Percentiles rank a stretch among this genome's conserved stretches.
Conservation (phyloP, 2,329 filamentous ascomycete species). For the Fusarium transvaalense region DNA sequence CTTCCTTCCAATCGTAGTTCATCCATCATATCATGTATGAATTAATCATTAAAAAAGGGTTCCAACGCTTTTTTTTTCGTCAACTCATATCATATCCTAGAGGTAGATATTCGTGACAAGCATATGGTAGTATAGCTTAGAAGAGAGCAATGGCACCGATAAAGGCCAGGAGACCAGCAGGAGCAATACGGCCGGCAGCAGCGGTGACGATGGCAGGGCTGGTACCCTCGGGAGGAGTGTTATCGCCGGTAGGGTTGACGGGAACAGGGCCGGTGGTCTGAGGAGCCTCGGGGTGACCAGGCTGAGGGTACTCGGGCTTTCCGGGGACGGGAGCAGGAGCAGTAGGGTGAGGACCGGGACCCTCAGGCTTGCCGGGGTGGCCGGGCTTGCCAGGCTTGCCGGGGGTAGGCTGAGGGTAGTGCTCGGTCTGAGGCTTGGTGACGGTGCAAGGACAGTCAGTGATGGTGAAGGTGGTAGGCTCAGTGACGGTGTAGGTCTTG, state of each 20-base stretch:
- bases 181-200: constrained; percentile 60
- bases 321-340: constrained; percentile 20
- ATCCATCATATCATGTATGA: constrained; percentile 12
- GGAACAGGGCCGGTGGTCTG: constrained; percentile 40
- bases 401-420: constrained; percentile 41
- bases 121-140: constrained; percentile 55
- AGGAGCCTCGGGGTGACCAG: constrained; percentile 2
- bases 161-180: constrained; percentile 62
- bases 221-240: constrained; percentile 57
- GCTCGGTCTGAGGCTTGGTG: constrained; percentile 44
- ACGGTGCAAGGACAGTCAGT: constrained; percentile 37
- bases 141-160: constrained; percentile 70
- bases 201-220: constrained; percentile 67
- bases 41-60: constrained; percentile 34
- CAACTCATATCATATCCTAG: constrained; percentile 6
- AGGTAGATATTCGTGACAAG: constrained; percentile 17
- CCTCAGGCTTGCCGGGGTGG: constrained; percentile 8
- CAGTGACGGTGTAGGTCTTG: constrained; percentile 38
- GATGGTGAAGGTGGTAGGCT: constrained; percentile 31
- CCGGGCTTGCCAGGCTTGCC: constrained; percentile 16
- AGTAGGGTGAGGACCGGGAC: constrained; percentile 11
- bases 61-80: constrained; percentile 19
- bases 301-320: constrained; percentile 5
- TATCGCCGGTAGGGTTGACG: constrained; percentile 19
- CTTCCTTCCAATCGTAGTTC: constrained; percentile 30